A percentile compares a stretch with the other conserved stretches of the same genome.
Conservation (phyloP, 345 rosid genomes). For the Acer saccharum region DNA sequence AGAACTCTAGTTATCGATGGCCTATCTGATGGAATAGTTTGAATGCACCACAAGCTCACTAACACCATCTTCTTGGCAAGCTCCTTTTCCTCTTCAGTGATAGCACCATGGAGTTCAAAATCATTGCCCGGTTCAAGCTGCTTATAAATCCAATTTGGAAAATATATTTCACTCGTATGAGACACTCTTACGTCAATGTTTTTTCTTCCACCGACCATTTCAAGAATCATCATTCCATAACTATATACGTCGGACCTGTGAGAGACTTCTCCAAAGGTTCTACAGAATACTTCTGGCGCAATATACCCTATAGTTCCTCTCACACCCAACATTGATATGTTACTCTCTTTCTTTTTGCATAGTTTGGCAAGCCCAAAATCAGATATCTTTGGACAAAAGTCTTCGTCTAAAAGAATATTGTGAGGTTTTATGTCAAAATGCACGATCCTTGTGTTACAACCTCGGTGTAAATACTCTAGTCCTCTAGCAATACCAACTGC, state of each 20-base stretch:
- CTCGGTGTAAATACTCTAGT: conserved; percentile 2
- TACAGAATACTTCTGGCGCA: conserved; percentile 46
- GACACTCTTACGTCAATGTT: conserved; percentile 12
- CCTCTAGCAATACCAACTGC: conserved; percentile 22
- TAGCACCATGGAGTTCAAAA: background rate
- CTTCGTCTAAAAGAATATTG: too few species aligned
- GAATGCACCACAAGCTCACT: conserved; percentile 52
- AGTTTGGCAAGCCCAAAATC: too few species aligned
- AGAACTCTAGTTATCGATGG: conserved; percentile 42
- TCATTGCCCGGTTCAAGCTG: conserved; percentile 13
- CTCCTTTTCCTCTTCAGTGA: conserved; percentile 12
- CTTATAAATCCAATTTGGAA: conserved; percentile 36
- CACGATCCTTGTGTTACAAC: too few species aligned
- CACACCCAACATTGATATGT: too few species aligned
- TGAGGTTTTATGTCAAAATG: too few species aligned
- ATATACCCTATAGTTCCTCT: conserved; percentile 8
- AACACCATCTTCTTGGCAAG: conserved; percentile 32
- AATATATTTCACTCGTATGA: conserved; percentile 30
- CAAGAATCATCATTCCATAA: conserved; percentile 50
- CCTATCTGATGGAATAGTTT: conserved; percentile 45
- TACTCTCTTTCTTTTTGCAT: too few species aligned
- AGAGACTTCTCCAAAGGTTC: conserved; percentile 38
- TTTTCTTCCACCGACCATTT: conserved; percentile 41
- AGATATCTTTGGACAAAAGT: too few species aligned
- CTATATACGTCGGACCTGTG: conserved; percentile 51